Percentiles rank a stretch among this genome's conserved stretches.
Conservation (phyloP, 441 rosid species). For the Erysimum cheiri region DNA sequence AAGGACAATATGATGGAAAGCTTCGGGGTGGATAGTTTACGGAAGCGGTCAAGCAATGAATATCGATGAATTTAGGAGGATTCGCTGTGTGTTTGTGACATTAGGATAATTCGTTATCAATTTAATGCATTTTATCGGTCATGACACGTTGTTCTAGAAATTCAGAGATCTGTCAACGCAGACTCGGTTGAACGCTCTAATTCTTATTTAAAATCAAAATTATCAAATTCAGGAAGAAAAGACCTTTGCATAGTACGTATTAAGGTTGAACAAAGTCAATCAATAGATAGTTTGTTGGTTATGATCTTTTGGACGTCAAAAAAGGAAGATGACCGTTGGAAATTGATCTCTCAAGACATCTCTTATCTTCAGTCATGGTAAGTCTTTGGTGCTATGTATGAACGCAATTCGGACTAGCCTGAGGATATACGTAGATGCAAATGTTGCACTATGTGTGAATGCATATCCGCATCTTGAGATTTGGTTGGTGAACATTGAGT, state of each 20-base stretch:
- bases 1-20: slow-evolving; percentile 35
- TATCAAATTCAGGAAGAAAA: neutral
- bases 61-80: slow-evolving; percentile 2
- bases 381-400: neutral
- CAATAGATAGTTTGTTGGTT: neutral
- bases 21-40: neutral
- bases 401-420: slow-evolving; percentile 1
- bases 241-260: too few species aligned
- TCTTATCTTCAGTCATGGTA: neutral
- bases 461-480: neutral
- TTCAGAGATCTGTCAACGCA: neutral
- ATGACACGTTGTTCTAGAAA: slow-evolving; percentile 12
- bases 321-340: neutral
- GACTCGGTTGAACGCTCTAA: neutral
- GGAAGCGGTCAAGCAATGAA: slow-evolving; percentile 26
- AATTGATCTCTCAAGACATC: neutral
- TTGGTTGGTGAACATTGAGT: slow-evolving; percentile 3
- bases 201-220: neutral
- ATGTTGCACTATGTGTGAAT: slow-evolving; percentile 7
- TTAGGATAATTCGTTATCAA: neutral
- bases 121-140: slow-evolving; percentile 5
- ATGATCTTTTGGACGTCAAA: neutral
- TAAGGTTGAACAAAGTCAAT: neutral
- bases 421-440: neutral
- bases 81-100: neutral